Conservation (phyloP, 75 land plant species). For the Selaginella tamariscina region DNA sequence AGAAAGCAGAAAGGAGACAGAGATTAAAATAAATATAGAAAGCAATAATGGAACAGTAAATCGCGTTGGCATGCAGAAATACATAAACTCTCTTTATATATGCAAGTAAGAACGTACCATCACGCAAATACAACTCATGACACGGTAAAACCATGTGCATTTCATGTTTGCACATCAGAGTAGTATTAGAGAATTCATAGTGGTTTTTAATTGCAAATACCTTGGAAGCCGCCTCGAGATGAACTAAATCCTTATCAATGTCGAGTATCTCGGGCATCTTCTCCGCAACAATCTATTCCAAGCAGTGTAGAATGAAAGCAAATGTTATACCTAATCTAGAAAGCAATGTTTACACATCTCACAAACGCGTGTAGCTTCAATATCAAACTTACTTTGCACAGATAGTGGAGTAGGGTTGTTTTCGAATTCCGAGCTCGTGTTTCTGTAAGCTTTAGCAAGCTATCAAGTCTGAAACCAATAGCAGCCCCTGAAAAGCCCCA, state of each 20-base stretch:
- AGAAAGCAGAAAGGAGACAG: too few relatives aligned
- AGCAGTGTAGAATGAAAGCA: not conserved
- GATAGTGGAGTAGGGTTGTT: conserved; percentile 93
- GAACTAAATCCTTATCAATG: conserved; percentile 63
- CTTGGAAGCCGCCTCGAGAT: conserved; percentile 80
- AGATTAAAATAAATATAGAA: too few relatives aligned
- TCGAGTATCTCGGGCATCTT: conserved; percentile 81
- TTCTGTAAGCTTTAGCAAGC: conserved; percentile 80
- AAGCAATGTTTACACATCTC: too few relatives aligned
- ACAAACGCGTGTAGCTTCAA: not conserved
- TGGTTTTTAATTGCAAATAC: conserved; percentile 18
- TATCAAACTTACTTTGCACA: conserved; percentile 66
- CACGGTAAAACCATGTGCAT: too few relatives aligned
- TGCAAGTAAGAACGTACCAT: too few relatives aligned
- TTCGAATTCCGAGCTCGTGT: conserved; percentile 89
- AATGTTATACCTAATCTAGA: too few relatives aligned
- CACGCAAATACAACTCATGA: too few relatives aligned
- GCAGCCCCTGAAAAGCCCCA: conserved; percentile 60
- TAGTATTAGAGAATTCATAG: not conserved
- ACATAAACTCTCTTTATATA: too few relatives aligned
- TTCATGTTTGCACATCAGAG: not conserved
- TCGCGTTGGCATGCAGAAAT: too few relatives aligned
- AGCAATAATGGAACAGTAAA: too few relatives aligned
- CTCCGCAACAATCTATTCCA: conserved; percentile 76
- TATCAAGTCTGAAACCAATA: conserved; percentile 90